These are phyloP conservation scores for Comarum palustre DNA, from an alignment of 306 rosid genomes.

Conservation along the genomic window DNA sequence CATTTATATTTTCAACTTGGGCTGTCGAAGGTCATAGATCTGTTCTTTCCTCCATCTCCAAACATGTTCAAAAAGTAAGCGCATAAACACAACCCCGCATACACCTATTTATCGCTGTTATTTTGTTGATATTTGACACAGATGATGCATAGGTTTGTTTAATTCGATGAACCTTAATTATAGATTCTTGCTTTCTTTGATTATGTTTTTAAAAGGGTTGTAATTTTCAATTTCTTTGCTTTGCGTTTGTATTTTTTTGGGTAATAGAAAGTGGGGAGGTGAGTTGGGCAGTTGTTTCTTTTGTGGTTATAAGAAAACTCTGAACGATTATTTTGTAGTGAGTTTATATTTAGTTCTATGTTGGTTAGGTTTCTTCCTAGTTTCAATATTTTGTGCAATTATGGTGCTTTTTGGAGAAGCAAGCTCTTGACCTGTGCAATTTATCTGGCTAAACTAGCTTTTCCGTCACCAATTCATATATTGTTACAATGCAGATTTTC, in stretches of 20 bases:
- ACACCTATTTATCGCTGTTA: not conserved
- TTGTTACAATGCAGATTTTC: constrained; percentile 56
- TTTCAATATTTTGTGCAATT: constrained; percentile 1
- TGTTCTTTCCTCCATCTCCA: not conserved
- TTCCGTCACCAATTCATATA: not conserved
- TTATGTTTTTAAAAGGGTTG: not conserved
- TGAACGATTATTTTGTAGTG: no score
- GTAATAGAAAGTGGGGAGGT: no score
- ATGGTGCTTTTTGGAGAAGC: not conserved
- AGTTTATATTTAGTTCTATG: not conserved
- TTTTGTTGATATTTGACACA: not conserved
- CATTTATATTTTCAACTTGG: not conserved
- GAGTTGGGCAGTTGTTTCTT: no score
- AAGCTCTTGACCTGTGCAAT: not conserved
- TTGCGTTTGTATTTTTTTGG: no score
- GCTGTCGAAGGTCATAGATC: constrained; percentile 2
- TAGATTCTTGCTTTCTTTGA: not conserved
- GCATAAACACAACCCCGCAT: not conserved
- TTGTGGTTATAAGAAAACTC: no score
- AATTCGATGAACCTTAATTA: no score
- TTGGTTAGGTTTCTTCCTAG: not conserved
- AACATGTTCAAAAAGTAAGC: constrained; percentile 44
- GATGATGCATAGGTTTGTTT: constrained; percentile 13
- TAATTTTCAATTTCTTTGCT: no score
- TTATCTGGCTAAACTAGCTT: no score